These are phyloP conservation scores for Suillus alpinus DNA, from an alignment of 768 basidiomycete species.

Conservation along the genomic window DNA sequence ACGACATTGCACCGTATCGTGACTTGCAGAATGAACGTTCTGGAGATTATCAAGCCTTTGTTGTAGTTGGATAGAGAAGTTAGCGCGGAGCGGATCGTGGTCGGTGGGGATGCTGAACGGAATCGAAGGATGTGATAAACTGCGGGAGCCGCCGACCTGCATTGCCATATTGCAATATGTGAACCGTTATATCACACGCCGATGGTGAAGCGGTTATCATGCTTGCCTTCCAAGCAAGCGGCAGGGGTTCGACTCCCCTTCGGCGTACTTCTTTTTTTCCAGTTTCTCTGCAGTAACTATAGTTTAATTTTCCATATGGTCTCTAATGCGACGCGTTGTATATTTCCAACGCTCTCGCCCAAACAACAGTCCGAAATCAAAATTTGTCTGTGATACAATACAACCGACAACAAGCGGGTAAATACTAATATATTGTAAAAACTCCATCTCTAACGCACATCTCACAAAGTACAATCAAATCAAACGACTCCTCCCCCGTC, in stretches of 20 bases:
- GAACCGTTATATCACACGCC: slow-evolving; percentile 25
- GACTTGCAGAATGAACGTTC: slow-evolving; percentile 2
- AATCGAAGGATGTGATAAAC: neutral
- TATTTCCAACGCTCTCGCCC: too few relatives aligned
- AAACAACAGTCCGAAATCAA: too few relatives aligned
- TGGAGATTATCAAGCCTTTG: neutral
- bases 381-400: neutral
- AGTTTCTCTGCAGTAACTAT: too few relatives aligned
- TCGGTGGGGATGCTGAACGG: slow-evolving; percentile 3
- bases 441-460: neutral
- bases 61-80: neutral
- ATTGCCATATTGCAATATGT: neutral
- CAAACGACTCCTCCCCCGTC: slow-evolving; percentile 35
- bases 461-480: neutral
- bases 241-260: slow-evolving; percentile 80
- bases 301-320: too few relatives aligned
- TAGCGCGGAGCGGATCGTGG: neutral
- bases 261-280: slow-evolving; percentile 29
- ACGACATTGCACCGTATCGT: slow-evolving; percentile 32
- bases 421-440: slow-evolving; percentile 1
- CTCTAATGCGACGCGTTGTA: too few relatives aligned
- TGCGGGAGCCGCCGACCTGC: neutral
- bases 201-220: slow-evolving; percentile 93
- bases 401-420: neutral
- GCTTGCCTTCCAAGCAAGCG: slow-evolving; percentile 84